phyloP scores from a whole-genome alignment of 2,329 filamentous ascomycete species.

The Tolypocladium tundrense region DNA sequence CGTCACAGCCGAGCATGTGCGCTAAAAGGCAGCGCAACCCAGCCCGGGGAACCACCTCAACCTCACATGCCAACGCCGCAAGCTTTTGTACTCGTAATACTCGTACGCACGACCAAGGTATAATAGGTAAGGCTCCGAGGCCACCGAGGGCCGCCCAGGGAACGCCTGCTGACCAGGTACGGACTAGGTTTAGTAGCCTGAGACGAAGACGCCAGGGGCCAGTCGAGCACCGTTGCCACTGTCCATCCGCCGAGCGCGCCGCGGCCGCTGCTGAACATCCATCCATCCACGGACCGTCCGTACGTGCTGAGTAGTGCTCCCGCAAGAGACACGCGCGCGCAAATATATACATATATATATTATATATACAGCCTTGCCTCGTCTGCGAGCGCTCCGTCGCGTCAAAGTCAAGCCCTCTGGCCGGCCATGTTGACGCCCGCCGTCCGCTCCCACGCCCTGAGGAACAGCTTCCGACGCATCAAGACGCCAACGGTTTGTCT shows the following conservation, averaged over 20 bases:
- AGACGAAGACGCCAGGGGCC: background rate
- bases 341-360: background rate
- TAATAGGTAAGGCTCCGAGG: too few species aligned
- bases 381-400: background rate
- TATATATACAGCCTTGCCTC: background rate
- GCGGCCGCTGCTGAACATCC: background rate
- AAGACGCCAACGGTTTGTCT: conserved; percentile 11
- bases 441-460: conserved; percentile 20
- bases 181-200: background rate
- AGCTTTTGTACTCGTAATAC: too few species aligned
- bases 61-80: background rate
- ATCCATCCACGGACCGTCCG: background rate
- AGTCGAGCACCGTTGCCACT: background rate
- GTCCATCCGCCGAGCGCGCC: background rate
- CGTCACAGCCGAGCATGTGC: background rate
- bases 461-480: conserved; percentile 22
- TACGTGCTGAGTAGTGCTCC: background rate
- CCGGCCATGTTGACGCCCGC: conserved; percentile 25
- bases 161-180: too few species aligned
- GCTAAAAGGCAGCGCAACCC: background rate
- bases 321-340: background rate
- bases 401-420: background rate
- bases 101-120: background rate
- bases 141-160: too few species aligned
- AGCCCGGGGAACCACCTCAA: background rate